Conservation (phyloP, 345 rosid genomes). For the Mercurialis annua region DNA sequence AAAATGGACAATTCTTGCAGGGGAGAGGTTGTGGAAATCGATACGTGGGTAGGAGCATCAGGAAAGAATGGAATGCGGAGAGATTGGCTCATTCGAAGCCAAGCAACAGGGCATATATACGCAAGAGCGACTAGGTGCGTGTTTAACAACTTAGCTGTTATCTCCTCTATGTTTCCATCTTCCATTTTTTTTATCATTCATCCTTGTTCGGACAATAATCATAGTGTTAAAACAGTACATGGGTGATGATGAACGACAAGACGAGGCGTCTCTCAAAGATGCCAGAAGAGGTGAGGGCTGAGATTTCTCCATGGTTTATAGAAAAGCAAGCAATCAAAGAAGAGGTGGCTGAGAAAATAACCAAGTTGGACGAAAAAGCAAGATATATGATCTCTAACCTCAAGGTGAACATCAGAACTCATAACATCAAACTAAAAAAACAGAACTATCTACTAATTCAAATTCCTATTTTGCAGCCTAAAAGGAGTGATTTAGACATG, state of each 20-base stretch:
- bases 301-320: constrained; percentile 65
- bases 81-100: constrained; percentile 67
- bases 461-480: constrained; percentile 34
- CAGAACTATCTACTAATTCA: neutral
- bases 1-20: constrained; percentile 23
- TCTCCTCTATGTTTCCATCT: neutral
- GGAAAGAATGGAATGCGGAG: constrained; percentile 72
- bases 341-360: constrained; percentile 47
- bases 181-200: neutral
- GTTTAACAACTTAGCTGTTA: neutral
- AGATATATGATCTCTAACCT: constrained; percentile 44
- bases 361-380: constrained; percentile 50
- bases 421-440: constrained; percentile 8
- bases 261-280: constrained; percentile 66
- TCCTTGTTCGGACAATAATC: neutral
- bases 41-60: constrained; percentile 73
- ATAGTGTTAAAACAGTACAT: constrained; percentile 45
- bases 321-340: constrained; percentile 57
- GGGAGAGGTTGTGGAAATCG: constrained; percentile 66
- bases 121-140: constrained; percentile 58
- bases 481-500: constrained; percentile 64
- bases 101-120: constrained; percentile 52
- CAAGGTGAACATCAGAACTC: constrained; percentile 34
- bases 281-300: constrained; percentile 61
- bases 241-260: constrained; percentile 73